Base-by-base conservation (phyloP, 108 stramenopile genomes). In the Pseudonitzschia multiseries region DNA sequence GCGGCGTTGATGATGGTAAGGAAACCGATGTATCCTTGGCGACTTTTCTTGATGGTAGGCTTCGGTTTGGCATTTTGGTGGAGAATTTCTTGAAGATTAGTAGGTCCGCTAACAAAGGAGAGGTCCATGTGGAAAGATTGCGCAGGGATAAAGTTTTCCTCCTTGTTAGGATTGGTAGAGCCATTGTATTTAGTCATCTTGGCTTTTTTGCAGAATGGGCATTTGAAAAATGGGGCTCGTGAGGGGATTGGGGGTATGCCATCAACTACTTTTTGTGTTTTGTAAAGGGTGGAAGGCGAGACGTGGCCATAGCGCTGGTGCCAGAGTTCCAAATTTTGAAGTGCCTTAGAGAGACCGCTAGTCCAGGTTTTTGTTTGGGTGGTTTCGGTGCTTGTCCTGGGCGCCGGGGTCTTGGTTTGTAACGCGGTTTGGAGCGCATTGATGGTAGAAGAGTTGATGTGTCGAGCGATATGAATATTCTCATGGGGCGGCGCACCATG, bases 61-160 rank as follows among this genome's bases (percentile, higher is more conserved):
- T 31, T 1, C 6, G 69, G 4, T 57, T 32, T 57, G 8, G 33
- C 56, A 26, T 42, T 29, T 3, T 70, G 12, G 5, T 22, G 3
- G 0, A 40, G 20, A 0, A 57, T 28, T 0, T 57, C 33, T 3
- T 31, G 14, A 0, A 70, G 24, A 20, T 70, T 70, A 17, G 31
- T 10, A 22, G 70, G 70, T 3, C 70, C 70, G 33, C 67, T 68
- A 4, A 68, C 67, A 22, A 68, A 68, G 24, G 24, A 41, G 8
- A 68, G 46, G 14, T 68, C 70, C 70, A 70, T 70, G 32, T 70
- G 70, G 33, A 26, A 18, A 9, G 54, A 12, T 56, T 56, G 54
- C 26, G 9, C 20, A 9, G 54, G 54, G 21, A 56, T 56, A 0
- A 56, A 56, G 12, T 56, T 56, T 21, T 56, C 54, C 17, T 20